Evolutionary conservation across 345 rosid genomes (phyloP), one percentile per base, ranked within the genome.

Genomic region (Firmiana major): DNA sequence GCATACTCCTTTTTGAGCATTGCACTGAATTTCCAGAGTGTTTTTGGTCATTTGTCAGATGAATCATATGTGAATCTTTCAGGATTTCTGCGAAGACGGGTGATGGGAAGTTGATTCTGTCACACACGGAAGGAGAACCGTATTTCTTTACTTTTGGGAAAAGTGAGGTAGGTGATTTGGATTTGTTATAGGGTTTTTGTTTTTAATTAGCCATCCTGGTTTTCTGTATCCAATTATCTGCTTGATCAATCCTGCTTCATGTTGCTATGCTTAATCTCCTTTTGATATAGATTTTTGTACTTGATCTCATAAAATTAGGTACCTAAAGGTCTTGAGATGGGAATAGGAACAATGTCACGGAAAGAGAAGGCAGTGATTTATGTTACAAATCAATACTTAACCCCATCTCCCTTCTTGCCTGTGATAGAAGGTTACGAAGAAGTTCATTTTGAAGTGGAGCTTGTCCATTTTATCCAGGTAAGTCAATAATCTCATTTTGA

Each of bases 321-420:
- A 70, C 98, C 98, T 17, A 87, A 88, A 83, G 97, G 98, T 80
- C 95, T 94, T 84, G 98, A 94, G 85, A 90, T 93, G 83, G 98
- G 97, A 81, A 87, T 94, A 53, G 98, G 98, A 82, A 85, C 95
- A 40, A 93, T 94, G 98, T 72, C 93, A 54, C 87, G 87, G 69
- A 84, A 90, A 83, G 98, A 94, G 83, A 93, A 91, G 84, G 97
- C 98, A 31, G 81, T 93, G 60, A 89, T 93, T 75, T 96, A 89
- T 83, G 97, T 93, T 54, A 88, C 90, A 58, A 84, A 77, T 80
- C 88, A 87, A 83, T 92, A 96, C 83, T 74, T 96, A 79, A 87
- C 92, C 31, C 85, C 84, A 43, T 96, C 98, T 79, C 87, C 90
- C 40, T 86, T 96, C 70, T 58, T 93, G 85, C 83, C 92, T 64